Base-by-base conservation (phyloP, 139 green algal species). In the Micractinium sp. region DNA sequence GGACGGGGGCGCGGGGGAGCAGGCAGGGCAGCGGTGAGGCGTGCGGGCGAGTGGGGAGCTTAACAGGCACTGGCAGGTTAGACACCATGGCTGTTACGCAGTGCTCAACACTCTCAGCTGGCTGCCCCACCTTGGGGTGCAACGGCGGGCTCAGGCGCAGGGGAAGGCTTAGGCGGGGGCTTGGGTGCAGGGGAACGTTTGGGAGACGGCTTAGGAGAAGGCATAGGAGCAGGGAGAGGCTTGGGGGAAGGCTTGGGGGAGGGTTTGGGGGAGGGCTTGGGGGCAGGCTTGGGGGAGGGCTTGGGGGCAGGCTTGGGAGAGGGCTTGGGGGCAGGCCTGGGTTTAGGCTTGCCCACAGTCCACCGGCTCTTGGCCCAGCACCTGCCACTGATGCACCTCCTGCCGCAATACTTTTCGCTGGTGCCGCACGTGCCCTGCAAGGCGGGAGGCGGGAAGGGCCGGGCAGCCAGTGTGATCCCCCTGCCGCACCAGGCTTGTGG, bases 341-440 rank as follows among this genome's bases (percentile, higher is more conserved):
- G 74, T 33, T 53, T 80, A n/a, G 74, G 74, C 29, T 14, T 38
- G 71, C 71, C 36, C 27, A 38, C 53, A 47, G 14, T 84, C 78
- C 78, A 84, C 25, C 41, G 47, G 78, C 78, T 67, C 41, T 84
- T 60, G 29, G 41, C 41, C 78, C 61, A 77, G 61, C 82, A 87
- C 5, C 22, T 4, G 3, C 82, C 82, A 35, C 36, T 87, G 35
- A 61, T 27, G 23, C 82, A 87, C 35, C 0, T 4, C 27, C 20
- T 33, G 22, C 82, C 82, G 23, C 82, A 87, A 35, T 87, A 78
- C 82, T 87, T 76, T 13, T 87, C 82, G 23, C 22, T 77, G 0
- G 35, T 78, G 35, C 82, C 82, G 61, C 82, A 87, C 0, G 82
- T 87, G 29, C 82, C 82, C 82, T 87, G 82, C 61, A 29, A 25